Evolutionary conservation across 2,329 filamentous ascomycete species (phyloP).

Genomic region (Pseudogymnoascus sp.): DNA sequence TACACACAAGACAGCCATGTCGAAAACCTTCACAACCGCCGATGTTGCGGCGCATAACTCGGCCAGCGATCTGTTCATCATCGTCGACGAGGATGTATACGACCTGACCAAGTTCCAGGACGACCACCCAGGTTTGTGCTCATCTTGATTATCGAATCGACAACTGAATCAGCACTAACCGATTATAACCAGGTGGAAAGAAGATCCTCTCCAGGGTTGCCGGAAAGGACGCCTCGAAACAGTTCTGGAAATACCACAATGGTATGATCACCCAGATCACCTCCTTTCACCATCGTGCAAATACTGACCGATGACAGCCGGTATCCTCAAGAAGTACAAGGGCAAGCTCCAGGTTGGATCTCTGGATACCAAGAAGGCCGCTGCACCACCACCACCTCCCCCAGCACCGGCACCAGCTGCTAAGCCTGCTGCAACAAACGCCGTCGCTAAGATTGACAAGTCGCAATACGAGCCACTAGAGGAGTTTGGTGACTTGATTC

Average conservation of each 20-base stretch:
- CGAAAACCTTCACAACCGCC: conserved; percentile 71
- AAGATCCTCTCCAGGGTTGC: conserved; percentile 28
- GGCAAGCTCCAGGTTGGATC: conserved; percentile 56
- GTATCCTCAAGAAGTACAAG: conserved; percentile 45
- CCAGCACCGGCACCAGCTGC: conserved; percentile 38
- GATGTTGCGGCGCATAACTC: conserved; percentile 93
- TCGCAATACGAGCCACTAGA: conserved; percentile 68
- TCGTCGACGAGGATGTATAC: conserved; percentile 92
- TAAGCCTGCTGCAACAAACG: conserved; percentile 49
- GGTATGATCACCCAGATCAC: conserved; percentile 23
- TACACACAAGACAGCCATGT: conserved; percentile 49
- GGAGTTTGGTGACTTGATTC: conserved; percentile 75
- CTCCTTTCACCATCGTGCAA: not conserved
- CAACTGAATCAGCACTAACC: not conserved
- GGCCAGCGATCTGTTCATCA: conserved; percentile 73
- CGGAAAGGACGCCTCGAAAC: conserved; percentile 28
- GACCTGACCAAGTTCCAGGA: conserved; percentile 85
- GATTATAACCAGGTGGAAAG: conserved; percentile 22
- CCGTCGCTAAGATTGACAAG: conserved; percentile 33
- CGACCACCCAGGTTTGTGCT: conserved; percentile 63
- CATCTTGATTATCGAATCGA: not conserved
- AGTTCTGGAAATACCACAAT: conserved; percentile 31
- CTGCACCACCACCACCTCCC: conserved; percentile 42
- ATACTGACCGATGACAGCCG: conserved; percentile 14
- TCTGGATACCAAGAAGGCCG: conserved; percentile 72